Percentiles rank a stretch among this genome's conserved stretches.
These are phyloP conservation scores for Cystobasidiopsis lactophilus DNA, from an alignment of 768 basidiomycete genomes.

Conservation along the genomic window DNA sequence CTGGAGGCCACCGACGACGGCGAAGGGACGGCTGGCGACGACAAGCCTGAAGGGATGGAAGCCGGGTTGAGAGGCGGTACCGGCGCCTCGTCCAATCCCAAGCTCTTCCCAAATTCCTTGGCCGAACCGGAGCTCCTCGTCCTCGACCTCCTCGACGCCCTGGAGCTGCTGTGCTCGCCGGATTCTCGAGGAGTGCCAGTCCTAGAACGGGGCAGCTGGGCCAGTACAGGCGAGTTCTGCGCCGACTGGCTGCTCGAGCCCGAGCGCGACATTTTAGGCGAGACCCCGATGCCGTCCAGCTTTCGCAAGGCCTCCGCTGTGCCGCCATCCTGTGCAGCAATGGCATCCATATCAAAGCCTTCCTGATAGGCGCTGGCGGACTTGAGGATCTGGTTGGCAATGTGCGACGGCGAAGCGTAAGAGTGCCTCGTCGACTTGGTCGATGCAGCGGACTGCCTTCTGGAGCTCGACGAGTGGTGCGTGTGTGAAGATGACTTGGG, in stretches of 20 bases:
- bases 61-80: too few species aligned
- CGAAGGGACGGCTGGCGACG: background rate
- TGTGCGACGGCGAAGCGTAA: constrained; percentile 7
- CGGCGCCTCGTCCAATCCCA: too few species aligned
- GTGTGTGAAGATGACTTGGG: background rate
- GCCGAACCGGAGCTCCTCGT: background rate
- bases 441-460: background rate
- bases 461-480: background rate
- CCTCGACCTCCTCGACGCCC: background rate
- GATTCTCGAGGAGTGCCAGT: too few species aligned
- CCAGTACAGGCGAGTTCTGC: background rate
- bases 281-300: constrained; percentile 41
- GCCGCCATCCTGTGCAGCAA: constrained; percentile 6
- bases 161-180: background rate
- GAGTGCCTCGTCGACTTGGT: background rate
- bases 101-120: too few species aligned
- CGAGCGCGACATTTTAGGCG: constrained; percentile 12
- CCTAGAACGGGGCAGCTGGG: too few species aligned
- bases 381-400: constrained; percentile 8
- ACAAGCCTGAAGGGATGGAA: too few species aligned
- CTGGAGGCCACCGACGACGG: background rate
- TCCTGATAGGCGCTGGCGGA: background rate
- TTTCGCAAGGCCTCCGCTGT: constrained; percentile 81
- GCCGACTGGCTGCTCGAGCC: background rate
- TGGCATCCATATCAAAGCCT: constrained; percentile 4